phyloP scores from a whole-genome alignment of 371 early-diverging fungal genomes.

The Mucor circinelloides region DNA sequence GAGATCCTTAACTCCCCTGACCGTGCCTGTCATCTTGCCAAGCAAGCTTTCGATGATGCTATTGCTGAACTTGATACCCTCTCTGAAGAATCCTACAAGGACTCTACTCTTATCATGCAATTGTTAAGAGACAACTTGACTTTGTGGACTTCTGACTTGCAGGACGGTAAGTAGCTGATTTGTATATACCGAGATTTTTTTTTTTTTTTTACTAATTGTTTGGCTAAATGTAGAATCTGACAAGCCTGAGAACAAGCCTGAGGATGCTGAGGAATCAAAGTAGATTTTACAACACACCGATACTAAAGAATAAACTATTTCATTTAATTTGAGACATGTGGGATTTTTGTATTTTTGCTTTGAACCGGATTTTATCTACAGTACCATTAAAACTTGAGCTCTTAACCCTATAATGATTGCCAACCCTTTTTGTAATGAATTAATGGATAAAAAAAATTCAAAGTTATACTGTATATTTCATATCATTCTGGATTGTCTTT shows the following conservation, averaged over 20 bases:
- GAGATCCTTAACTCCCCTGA: slow-evolving; percentile 99
- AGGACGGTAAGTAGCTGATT: slow-evolving; percentile 61
- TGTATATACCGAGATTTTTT: neutral
- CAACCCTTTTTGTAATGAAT: no score
- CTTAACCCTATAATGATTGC: neutral
- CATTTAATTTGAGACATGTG: neutral
- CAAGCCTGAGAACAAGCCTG: slow-evolving; percentile 45
- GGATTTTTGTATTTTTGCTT: neutral
- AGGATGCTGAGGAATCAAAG: slow-evolving; percentile 48
- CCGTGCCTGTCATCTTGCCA: slow-evolving; percentile 98
- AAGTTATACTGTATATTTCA: neutral
- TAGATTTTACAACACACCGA: slow-evolving; percentile 13
- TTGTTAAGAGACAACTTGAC: slow-evolving; percentile 99
- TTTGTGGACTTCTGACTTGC: slow-evolving; percentile 98
- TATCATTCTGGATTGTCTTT: neutral
- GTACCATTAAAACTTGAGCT: no score
- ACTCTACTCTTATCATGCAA: slow-evolving; percentile 99
- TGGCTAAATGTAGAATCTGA: slow-evolving; percentile 29
- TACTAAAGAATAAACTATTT: slow-evolving; percentile 5
- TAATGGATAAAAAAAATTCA: no score
- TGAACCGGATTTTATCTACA: no score
- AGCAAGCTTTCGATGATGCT: slow-evolving; percentile 99
- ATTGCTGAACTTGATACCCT: slow-evolving; percentile 98
- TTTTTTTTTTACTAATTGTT: neutral
- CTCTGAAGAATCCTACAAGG: slow-evolving; percentile 99